Evolutionary conservation across 495 filamentous ascomycete species (phyloP).

Genomic region (Lasiosphaeriaceae sp.): DNA sequence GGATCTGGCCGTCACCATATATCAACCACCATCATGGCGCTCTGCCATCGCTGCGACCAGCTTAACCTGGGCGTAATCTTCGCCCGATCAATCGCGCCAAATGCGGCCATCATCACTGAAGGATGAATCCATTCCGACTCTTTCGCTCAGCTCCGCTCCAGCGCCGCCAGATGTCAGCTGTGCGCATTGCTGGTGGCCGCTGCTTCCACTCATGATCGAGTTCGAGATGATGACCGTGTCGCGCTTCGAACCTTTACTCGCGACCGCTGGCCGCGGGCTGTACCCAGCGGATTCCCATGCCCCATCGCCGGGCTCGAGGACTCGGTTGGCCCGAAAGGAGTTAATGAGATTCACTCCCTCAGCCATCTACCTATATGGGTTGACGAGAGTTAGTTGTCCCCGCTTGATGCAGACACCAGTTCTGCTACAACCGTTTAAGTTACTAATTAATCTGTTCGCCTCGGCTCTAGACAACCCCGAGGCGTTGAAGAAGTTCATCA

Average conservation of each 20-base stretch:
- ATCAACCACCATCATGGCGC: too few relatives aligned
- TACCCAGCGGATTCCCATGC: neutral
- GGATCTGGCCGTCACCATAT: too few relatives aligned
- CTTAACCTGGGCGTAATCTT: neutral
- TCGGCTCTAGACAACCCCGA: neutral
- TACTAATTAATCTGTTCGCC: neutral
- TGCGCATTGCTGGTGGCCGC: neutral
- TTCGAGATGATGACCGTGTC: neutral
- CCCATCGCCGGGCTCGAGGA: neutral
- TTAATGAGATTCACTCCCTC: neutral
- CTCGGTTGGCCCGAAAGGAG: neutral
- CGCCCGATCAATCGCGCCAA: neutral
- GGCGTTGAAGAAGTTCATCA: neutral
- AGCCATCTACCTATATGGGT: constrained; percentile 2
- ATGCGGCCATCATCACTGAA: neutral
- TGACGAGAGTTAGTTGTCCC: neutral
- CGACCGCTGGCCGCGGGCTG: constrained; percentile 1
- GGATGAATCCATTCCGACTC: neutral
- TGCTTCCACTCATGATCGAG: neutral
- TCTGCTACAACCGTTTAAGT: neutral
- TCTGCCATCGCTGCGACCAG: neutral
- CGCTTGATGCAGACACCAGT: neutral
- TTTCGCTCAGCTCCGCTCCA: neutral
- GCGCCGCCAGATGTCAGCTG: neutral
- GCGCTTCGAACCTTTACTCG: neutral